These are phyloP conservation scores for Aspergillus baeticus DNA, from an alignment of 495 filamentous ascomycete species.

Conservation along the genomic window DNA sequence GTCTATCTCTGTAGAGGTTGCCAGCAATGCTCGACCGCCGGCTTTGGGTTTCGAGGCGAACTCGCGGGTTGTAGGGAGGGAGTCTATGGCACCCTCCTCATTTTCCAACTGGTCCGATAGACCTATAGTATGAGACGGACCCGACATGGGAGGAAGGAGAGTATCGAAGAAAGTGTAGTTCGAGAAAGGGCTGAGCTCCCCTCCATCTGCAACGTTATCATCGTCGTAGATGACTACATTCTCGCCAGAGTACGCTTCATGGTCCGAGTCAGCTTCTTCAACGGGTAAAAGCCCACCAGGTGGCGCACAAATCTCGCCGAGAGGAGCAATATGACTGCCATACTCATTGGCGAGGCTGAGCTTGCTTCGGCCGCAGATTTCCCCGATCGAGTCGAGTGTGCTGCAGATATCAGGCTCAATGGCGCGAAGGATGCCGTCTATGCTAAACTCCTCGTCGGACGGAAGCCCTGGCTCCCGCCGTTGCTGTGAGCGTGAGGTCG, in stretches of 20 bases:
- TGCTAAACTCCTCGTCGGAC: slow-evolving; percentile 54
- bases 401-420: slow-evolving; percentile 56
- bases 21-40: slow-evolving; percentile 31
- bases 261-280: slow-evolving; percentile 40
- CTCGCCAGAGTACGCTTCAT: slow-evolving; percentile 31
- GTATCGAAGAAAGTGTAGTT: slow-evolving; percentile 32
- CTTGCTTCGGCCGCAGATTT: slow-evolving; percentile 62
- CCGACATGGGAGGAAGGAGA: slow-evolving; percentile 7
- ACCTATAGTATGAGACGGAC: slow-evolving; percentile 7
- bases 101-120: slow-evolving; percentile 12
- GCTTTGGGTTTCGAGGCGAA: slow-evolving; percentile 32
- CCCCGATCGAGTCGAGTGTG: slow-evolving; percentile 61
- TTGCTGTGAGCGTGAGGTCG: slow-evolving; percentile 13
- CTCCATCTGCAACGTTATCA: slow-evolving; percentile 29
- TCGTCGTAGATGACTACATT: slow-evolving; percentile 40
- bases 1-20: slow-evolving; percentile 11
- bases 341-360: slow-evolving; percentile 64
- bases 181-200: slow-evolving; percentile 30
- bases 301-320: slow-evolving; percentile 53
- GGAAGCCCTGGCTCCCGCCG: slow-evolving; percentile 38
- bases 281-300: slow-evolving; percentile 37
- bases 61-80: slow-evolving; percentile 29
- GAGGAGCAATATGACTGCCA: slow-evolving; percentile 59
- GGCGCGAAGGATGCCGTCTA: slow-evolving; percentile 57
- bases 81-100: not conserved